Evolutionary conservation across 2,329 filamentous ascomycete species (phyloP).

Genomic region (Cladophialophora bantiana): DNA sequence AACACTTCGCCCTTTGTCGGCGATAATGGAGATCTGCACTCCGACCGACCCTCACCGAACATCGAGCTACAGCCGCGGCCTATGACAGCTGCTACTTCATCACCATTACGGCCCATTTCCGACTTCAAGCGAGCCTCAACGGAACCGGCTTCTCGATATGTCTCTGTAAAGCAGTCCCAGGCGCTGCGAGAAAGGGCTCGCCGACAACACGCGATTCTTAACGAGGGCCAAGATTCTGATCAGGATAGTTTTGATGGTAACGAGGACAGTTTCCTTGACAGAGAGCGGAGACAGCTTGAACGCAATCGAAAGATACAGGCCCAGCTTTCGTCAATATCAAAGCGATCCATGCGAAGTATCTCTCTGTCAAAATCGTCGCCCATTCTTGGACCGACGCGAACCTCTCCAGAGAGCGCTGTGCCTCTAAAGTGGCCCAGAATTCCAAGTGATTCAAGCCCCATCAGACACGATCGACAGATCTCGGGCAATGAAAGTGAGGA

Average conservation of each 20-base stretch:
- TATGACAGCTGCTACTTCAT: slow-evolving; percentile 44
- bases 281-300: slow-evolving; percentile 23
- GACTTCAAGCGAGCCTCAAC: slow-evolving; percentile 48
- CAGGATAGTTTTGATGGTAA: slow-evolving; percentile 25
- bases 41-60: slow-evolving; percentile 59
- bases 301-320: slow-evolving; percentile 17
- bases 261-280: slow-evolving; percentile 36
- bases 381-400: slow-evolving; percentile 9
- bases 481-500: slow-evolving; percentile 48
- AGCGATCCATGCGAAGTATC: slow-evolving; percentile 4
- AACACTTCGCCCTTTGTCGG: slow-evolving; percentile 54
- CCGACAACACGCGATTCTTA: slow-evolving; percentile 43
- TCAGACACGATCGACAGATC: not conserved
- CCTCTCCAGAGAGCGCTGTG: not conserved
- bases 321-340: slow-evolving; percentile 29
- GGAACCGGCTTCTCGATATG: slow-evolving; percentile 53
- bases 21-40: slow-evolving; percentile 48
- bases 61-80: slow-evolving; percentile 52
- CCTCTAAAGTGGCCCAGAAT: not conserved
- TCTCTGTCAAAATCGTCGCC: slow-evolving; percentile 32
- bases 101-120: slow-evolving; percentile 49
- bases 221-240: slow-evolving; percentile 42
- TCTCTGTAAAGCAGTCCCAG: slow-evolving; percentile 57
- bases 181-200: slow-evolving; percentile 47
- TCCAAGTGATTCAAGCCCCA: slow-evolving; percentile 8